Percentiles rank a stretch among this genome's conserved stretches.
Evolutionary conservation across 345 rosid species (phyloP).

Genomic region (Populus simonii): DNA sequence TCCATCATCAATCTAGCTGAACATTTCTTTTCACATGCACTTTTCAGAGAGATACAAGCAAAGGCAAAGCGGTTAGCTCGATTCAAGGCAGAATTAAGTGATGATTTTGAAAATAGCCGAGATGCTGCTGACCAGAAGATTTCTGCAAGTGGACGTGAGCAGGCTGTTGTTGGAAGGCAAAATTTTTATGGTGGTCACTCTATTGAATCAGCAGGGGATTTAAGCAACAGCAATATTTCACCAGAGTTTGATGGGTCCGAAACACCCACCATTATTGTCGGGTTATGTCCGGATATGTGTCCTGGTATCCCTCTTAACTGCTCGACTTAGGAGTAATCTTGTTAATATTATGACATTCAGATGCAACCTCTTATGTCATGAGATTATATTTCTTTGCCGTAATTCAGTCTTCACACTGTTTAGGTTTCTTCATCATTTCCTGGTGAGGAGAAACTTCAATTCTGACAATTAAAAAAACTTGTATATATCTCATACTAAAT

Average conservation of each 20-base stretch:
- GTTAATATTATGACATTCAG: conserved; percentile 8
- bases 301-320: conserved; percentile 58
- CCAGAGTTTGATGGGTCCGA: conserved; percentile 52
- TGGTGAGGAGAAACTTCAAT: conserved; percentile 13
- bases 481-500: not conserved
- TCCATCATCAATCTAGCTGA: not conserved
- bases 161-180: conserved; percentile 35
- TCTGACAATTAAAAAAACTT: not conserved
- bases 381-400: not conserved
- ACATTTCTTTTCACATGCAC: conserved; percentile 9
- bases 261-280: conserved; percentile 54
- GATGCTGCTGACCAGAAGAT: conserved; percentile 38
- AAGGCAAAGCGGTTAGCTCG: conserved; percentile 83
- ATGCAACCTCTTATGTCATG: conserved; percentile 11
- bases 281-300: conserved; percentile 89
- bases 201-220: conserved; percentile 37
- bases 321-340: conserved; percentile 16
- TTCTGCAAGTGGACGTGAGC: conserved; percentile 32
- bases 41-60: conserved; percentile 72
- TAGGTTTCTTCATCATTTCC: not conserved
- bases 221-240: conserved; percentile 31
- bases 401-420: not conserved
- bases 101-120: conserved; percentile 32
- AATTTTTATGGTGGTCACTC: conserved; percentile 18
- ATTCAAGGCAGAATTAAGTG: conserved; percentile 67